Evolutionary conservation across 2,329 filamentous ascomycete species (phyloP), one percentile per base, ranked within the genome.

Genomic region (Acephala macrosclerotiorum): DNA sequence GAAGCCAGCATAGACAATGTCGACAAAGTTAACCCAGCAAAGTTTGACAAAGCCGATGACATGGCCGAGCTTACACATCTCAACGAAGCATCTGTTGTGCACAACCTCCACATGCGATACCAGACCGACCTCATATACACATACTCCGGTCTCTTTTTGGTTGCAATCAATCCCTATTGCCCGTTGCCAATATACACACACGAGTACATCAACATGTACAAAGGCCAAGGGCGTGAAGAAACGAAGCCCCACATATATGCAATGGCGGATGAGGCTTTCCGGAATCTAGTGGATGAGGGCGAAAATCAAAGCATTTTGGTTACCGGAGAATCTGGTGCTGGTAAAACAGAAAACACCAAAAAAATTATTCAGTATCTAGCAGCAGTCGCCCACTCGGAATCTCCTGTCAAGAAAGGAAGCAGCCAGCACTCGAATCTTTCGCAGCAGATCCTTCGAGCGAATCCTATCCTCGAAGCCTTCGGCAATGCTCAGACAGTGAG

Each of bases 351-450:
- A 78, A 99, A 99, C 77, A 99, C 96, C 18, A 99, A 99, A 77
- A 99, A 99, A 78, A 96, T 99, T 72, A 99, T 99, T 63, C 96
- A 99, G 75, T 99, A 99, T 76, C 88, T 99, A 51, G 96, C 96
- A 16, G 94, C 96, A 1, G 96, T 99, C 55, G 96, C 96, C 11
- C 91, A 92, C 49, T 88, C 92, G 0, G 95, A 98, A 66, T 89
- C 90, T 0, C 85, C 90, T 1, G 76, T 86, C 78, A 53, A 53
- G 25, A 81, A 89, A 83, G 80, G 83, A 80, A 80, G 90, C 82
- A 76, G 79, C 3, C 87, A 90, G 70, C 87, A 95, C 68, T 91
- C 93, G 14, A 97, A 93, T 66, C 87, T 99, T 11, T 98, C 96
- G 0, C 94, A 97, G 73, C 96, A 99, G 79, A 99, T 99, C 40